Conservation (phyloP, 2,329 filamentous ascomycete genomes). For the Rhynchosporium agropyri region DNA sequence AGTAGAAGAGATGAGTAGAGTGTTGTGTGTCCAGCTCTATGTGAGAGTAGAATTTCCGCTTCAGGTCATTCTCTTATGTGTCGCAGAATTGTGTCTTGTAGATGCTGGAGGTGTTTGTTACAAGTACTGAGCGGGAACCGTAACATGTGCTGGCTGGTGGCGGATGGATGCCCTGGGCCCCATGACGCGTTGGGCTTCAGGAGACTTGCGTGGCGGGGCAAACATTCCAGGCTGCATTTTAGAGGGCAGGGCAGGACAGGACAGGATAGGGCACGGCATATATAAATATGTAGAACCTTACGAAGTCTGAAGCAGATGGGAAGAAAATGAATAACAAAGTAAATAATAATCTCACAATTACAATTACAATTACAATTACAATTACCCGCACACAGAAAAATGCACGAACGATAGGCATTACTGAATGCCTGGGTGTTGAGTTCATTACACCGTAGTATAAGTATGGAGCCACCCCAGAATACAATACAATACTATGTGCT, state of each 20-base stretch:
- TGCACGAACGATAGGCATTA: too few relatives aligned
- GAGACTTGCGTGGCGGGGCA: conserved; percentile 14
- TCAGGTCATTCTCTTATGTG: conserved; percentile 14
- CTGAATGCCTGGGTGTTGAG: too few relatives aligned
- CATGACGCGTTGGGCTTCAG: conserved; percentile 18
- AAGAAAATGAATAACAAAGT: too few relatives aligned
- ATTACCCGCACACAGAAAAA: too few relatives aligned
- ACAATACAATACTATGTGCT: too few relatives aligned
- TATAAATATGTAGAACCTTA: not conserved
- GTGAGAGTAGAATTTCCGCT: conserved; percentile 1
- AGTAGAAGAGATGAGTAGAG: not conserved
- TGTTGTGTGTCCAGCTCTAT: conserved; percentile 1
- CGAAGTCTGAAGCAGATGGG: not conserved
- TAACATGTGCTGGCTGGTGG: not conserved
- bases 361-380: too few relatives aligned
- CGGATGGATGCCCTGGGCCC: not conserved
- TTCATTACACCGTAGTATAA: too few relatives aligned
- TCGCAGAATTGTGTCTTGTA: not conserved
- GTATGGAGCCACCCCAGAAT: too few relatives aligned
- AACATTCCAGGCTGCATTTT: conserved; percentile 15
- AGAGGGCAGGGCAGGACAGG: too few relatives aligned
- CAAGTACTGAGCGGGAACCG: not conserved
- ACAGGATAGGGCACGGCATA: not conserved
- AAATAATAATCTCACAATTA: too few relatives aligned
- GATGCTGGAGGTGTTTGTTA: conserved; percentile 3